These are phyloP conservation scores for Picea engelmannii DNA, from an alignment of 83 land plant species.

Conservation along the genomic window DNA sequence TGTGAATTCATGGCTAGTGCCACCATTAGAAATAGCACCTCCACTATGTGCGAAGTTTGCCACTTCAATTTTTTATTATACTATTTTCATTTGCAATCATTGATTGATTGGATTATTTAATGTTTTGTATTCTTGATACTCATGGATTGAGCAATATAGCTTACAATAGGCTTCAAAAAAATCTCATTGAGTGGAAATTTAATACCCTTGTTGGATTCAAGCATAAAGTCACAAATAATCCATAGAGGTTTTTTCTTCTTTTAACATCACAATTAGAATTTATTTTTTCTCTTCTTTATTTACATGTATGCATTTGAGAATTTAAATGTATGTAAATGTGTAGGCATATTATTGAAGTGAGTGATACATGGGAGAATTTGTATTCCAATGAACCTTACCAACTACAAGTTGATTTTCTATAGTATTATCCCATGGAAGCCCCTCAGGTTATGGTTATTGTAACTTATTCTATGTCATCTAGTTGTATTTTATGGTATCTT, in stretches of 20 bases:
- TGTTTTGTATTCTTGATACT: constrained; percentile 4
- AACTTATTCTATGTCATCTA: too few species aligned
- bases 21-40: too few species aligned
- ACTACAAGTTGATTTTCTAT: constrained; percentile 45
- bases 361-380: constrained; percentile 42
- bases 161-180: constrained; percentile 75
- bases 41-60: too few species aligned
- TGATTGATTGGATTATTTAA: too few species aligned
- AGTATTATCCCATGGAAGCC: constrained; percentile 57
- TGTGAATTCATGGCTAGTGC: too few species aligned
- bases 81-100: too few species aligned
- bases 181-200: constrained; percentile 84
- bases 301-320: too few species aligned
- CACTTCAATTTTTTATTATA: too few species aligned
- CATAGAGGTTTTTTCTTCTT: constrained; percentile 56
- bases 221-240: constrained; percentile 83
- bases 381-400: constrained; percentile 45
- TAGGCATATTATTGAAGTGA: constrained; percentile 13
- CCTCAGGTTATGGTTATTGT: constrained; percentile 32
- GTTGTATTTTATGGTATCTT: too few species aligned
- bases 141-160: constrained; percentile 81
- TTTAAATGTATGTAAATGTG: too few species aligned
- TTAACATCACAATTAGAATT: background rate
- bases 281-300: too few species aligned
- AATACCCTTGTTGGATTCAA: constrained; percentile 84